phyloP scores from a whole-genome alignment of 192 early-diverging fungal genomes.

The Allomyces javanicus region DNA sequence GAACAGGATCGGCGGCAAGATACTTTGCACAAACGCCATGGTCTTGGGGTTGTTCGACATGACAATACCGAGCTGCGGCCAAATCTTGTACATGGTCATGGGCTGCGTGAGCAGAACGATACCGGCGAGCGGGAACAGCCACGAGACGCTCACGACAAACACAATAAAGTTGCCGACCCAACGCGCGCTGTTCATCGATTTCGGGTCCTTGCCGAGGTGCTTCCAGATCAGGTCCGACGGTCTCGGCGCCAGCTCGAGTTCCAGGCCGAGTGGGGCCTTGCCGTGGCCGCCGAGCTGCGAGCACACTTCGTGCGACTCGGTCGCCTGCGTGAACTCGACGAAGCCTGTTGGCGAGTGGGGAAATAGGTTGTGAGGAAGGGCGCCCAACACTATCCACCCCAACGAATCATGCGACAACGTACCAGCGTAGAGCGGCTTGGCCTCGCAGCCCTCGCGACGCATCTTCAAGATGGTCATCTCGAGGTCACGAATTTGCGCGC shows the following conservation, averaged over 20 bases:
- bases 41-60: background rate
- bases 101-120: background rate
- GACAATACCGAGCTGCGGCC: background rate
- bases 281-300: background rate
- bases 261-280: background rate
- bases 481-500: background rate
- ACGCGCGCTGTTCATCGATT: background rate
- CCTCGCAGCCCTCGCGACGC: background rate
- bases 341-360: background rate
- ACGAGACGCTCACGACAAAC: background rate
- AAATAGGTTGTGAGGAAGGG: too few species aligned
- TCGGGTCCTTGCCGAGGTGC: background rate
- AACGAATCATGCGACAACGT: too few species aligned
- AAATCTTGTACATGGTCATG: background rate
- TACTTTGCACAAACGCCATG: background rate
- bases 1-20: background rate
- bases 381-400: too few species aligned
- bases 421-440: background rate
- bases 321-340: background rate
- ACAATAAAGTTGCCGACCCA: background rate
- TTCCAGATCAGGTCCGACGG: background rate
- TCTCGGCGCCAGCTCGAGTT: background rate
- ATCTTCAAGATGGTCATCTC: background rate
- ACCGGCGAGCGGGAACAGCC: background rate
- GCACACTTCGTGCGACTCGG: background rate